Evolutionary conservation across 2,329 filamentous ascomycete species (phyloP).

Genomic region (Cytospora chrysosperma): DNA sequence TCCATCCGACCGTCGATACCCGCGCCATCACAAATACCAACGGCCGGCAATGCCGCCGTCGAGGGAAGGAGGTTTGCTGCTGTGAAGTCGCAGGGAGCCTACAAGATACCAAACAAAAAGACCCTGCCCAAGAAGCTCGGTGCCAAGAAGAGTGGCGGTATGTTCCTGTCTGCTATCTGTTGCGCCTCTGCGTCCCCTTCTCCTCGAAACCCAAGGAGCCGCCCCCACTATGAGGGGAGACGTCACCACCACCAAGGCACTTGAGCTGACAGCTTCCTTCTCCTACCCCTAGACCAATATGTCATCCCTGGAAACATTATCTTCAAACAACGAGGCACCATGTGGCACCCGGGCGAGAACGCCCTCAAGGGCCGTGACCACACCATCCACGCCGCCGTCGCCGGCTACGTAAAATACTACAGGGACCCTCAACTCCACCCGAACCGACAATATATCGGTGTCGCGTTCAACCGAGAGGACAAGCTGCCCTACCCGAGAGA

Average conservation of each 20-base stretch:
- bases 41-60: constrained; percentile 42
- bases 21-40: constrained; percentile 29
- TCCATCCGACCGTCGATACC: constrained; percentile 29
- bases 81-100: constrained; percentile 65
- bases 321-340: constrained; percentile 92
- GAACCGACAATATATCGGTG: constrained; percentile 89
- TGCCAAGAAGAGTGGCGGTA: constrained; percentile 88
- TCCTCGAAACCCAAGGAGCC: neutral
- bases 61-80: constrained; percentile 55
- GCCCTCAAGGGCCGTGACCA: constrained; percentile 93
- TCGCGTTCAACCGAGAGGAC: constrained; percentile 81
- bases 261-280: neutral
- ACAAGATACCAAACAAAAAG: constrained; percentile 62
- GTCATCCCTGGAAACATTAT: constrained; percentile 97
- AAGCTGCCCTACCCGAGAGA: constrained; percentile 74
- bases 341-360: constrained; percentile 95
- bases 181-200: neutral
- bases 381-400: constrained; percentile 82
- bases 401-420: constrained; percentile 97
- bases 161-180: constrained; percentile 31
- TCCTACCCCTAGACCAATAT: constrained; percentile 67
- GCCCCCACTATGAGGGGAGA: neutral
- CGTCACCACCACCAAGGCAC: neutral
- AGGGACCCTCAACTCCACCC: constrained; percentile 80
- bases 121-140: constrained; percentile 79